These are phyloP conservation scores for Lagenidium giganteum DNA, from an alignment of 352 stramenopile species.

Conservation along the genomic window DNA sequence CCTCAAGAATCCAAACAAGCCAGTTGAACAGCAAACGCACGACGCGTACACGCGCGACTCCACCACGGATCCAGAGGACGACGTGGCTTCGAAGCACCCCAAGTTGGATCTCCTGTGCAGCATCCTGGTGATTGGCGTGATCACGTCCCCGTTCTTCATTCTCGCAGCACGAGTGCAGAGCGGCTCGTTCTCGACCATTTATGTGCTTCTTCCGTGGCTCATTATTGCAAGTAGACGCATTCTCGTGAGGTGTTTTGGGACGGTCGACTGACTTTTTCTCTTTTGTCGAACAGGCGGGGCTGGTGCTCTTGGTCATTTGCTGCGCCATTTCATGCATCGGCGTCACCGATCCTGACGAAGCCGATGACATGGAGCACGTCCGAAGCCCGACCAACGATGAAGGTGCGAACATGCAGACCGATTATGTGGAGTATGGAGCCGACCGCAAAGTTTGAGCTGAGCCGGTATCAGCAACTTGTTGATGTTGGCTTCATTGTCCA, in stretches of 20 bases:
- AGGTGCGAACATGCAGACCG: conserved; percentile 47
- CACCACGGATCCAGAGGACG: conserved; percentile 48
- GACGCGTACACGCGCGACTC: conserved; percentile 78
- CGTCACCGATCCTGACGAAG: conserved; percentile 32
- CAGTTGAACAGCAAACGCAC: conserved; percentile 34
- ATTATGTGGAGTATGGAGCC: conserved; percentile 8
- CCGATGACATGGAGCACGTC: conserved; percentile 32
- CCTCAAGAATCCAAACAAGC: conserved; percentile 21
- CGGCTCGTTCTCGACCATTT: conserved; percentile 70
- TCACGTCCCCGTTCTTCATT: conserved; percentile 80
- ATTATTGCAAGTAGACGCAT: conserved; percentile 54
- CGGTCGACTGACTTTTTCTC: not conserved
- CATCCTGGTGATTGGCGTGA: conserved; percentile 37
- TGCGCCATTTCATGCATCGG: conserved; percentile 74
- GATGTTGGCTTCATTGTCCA: too few species aligned
- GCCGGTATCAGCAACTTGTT: too few species aligned
- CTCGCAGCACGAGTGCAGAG: conserved; percentile 65
- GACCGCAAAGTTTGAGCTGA: too few species aligned
- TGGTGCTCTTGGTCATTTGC: conserved; percentile 76
- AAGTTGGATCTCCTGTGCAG: conserved; percentile 51
- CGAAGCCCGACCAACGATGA: conserved; percentile 45
- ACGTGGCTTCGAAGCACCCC: conserved; percentile 48
- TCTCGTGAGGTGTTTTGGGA: not conserved
- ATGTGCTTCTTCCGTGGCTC: conserved; percentile 77
- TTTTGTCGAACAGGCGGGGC: conserved; percentile 36